These are phyloP conservation scores for Penicillium odoratum DNA, from an alignment of 495 filamentous ascomycete species.

Conservation along the genomic window DNA sequence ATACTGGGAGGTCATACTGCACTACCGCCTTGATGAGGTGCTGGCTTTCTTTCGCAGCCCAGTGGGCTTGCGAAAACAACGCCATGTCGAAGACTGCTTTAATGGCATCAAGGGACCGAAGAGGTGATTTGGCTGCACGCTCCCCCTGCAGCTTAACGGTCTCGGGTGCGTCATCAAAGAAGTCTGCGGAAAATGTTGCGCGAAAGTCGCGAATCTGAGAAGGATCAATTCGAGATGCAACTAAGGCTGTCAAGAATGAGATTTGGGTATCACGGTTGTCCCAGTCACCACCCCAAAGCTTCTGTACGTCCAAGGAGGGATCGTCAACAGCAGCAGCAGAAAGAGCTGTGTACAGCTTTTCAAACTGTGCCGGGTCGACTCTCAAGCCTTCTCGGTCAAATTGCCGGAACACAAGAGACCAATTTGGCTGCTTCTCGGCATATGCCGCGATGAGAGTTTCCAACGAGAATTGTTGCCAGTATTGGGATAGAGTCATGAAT, in stretches of 20 bases:
- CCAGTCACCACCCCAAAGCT: conserved; percentile 91
- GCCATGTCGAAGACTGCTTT: conserved; percentile 78
- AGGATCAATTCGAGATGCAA: conserved; percentile 75
- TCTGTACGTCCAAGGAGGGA: conserved; percentile 68
- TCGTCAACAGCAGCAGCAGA: conserved; percentile 59
- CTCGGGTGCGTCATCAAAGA: conserved; percentile 71
- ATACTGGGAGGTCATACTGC: conserved; percentile 59
- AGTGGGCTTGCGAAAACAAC: conserved; percentile 63
- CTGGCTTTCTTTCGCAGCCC: conserved; percentile 64
- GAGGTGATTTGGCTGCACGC: conserved; percentile 76
- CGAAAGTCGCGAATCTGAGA: conserved; percentile 79
- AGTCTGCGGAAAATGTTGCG: conserved; percentile 70
- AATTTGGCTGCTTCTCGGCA: conserved; percentile 63
- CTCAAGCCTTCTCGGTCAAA: conserved; percentile 81
- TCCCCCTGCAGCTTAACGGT: conserved; percentile 69
- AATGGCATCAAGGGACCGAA: conserved; percentile 85
- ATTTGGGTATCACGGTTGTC: conserved; percentile 81
- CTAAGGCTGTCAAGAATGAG: conserved; percentile 82
- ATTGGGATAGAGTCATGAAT: conserved; percentile 73
- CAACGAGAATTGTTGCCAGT: conserved; percentile 66
- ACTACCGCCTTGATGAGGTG: conserved; percentile 53
- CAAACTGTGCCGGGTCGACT: conserved; percentile 75
- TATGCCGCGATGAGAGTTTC: conserved; percentile 70
- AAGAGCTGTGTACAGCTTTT: conserved; percentile 74
- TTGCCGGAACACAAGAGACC: conserved; percentile 75